Percentiles rank a stretch among this genome's conserved stretches.
phyloP scores from a whole-genome alignment of 2,329 filamentous ascomycete species.

The Mycosphaerella arachidis region DNA sequence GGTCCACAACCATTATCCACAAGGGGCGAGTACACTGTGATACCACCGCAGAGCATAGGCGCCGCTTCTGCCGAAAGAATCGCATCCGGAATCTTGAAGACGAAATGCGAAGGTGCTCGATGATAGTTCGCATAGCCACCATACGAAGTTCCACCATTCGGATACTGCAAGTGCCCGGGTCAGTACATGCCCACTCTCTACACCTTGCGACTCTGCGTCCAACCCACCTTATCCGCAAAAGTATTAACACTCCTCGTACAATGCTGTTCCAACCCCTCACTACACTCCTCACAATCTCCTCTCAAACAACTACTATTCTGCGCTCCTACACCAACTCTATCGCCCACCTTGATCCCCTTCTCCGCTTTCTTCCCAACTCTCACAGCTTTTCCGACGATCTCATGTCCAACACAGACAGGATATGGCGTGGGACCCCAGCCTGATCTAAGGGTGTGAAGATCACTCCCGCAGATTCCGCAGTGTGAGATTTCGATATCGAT shows the following conservation, averaged over 20 bases:
- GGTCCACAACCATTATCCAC: conserved; percentile 63
- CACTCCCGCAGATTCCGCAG: conserved; percentile 35
- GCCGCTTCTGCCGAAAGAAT: conserved; percentile 52
- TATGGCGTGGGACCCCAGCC: conserved; percentile 45
- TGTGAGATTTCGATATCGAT: conserved; percentile 41
- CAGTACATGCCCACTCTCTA: background rate
- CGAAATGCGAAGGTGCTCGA: conserved; percentile 51
- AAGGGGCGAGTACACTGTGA: conserved; percentile 69
- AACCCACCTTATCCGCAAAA: conserved; percentile 24
- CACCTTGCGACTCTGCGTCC: background rate
- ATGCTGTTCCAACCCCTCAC: conserved; percentile 33
- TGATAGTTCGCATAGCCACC: conserved; percentile 59
- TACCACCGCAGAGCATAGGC: conserved; percentile 72
- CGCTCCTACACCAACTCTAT: conserved; percentile 48
- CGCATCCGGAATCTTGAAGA: conserved; percentile 51
- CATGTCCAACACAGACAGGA: conserved; percentile 33
- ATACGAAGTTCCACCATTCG: conserved; percentile 47
- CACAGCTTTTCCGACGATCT: conserved; percentile 33
- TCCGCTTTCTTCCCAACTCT: conserved; percentile 30
- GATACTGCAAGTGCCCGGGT: conserved; percentile 14
- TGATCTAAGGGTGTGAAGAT: conserved; percentile 31
- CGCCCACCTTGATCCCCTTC: conserved; percentile 33
- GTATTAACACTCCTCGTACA: conserved; percentile 30
- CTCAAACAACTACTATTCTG: conserved; percentile 46
- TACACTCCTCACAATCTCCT: conserved; percentile 51